These are phyloP conservation scores for Saccharomyces pastorianus DNA, from an alignment of 1,139 yeast species.

Conservation along the genomic window DNA sequence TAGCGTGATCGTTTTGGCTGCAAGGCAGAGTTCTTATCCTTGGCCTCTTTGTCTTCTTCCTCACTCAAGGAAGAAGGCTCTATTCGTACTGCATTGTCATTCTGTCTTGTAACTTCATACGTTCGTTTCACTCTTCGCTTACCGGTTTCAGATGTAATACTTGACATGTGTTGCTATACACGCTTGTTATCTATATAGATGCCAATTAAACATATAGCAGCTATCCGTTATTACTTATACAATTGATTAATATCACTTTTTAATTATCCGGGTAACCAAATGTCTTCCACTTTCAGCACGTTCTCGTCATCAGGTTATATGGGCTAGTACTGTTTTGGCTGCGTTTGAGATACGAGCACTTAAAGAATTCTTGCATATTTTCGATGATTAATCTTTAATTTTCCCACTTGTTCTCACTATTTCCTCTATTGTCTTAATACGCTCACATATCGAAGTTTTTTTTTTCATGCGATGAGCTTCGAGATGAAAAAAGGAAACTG, in stretches of 20 bases:
- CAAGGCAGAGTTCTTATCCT: neutral
- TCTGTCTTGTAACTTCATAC: conserved; percentile 15
- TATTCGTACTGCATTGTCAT: conserved; percentile 1
- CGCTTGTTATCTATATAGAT: neutral
- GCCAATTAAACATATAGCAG: neutral
- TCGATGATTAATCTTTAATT: neutral
- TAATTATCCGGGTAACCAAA: neutral
- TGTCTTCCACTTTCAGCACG: neutral
- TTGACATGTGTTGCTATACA: neutral
- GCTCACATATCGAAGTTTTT: neutral
- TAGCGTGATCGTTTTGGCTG: conserved; percentile 1
- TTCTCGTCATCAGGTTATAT: neutral
- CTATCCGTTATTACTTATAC: neutral
- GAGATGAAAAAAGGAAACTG: neutral
- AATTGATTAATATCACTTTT: neutral
- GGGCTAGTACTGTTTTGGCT: neutral
- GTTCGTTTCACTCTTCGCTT: conserved; percentile 23
- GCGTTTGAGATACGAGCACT: neutral
- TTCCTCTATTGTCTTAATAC: neutral
- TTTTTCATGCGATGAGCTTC: neutral
- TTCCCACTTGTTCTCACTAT: neutral
- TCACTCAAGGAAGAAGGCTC: neutral
- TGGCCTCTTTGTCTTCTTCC: conserved; percentile 3
- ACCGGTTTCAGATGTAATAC: conserved; percentile 14
- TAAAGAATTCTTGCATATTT: neutral